Percentiles rank a stretch among this genome's conserved stretches.
Conservation (phyloP, 495 filamentous ascomycete species). For the Penicillium chermesinum region DNA sequence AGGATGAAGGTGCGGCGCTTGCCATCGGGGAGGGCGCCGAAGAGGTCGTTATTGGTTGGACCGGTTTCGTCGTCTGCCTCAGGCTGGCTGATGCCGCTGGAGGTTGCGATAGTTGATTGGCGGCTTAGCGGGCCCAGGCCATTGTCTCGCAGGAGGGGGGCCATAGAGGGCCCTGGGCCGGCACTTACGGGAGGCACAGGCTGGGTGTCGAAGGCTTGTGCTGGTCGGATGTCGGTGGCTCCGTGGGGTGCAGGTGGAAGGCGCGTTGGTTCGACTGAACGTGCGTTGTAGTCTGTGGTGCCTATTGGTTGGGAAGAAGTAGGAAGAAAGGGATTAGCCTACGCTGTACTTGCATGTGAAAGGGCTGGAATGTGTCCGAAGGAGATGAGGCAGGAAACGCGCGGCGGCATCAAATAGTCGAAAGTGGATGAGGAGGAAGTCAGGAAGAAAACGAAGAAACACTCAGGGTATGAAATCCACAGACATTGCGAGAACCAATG, state of each 20-base stretch:
- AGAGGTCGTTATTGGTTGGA: constrained; percentile 58
- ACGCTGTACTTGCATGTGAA: constrained; percentile 31
- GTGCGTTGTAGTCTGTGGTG: constrained; percentile 33
- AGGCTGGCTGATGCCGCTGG: constrained; percentile 29
- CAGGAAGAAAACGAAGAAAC: constrained; percentile 9
- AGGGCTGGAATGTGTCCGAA: constrained; percentile 12
- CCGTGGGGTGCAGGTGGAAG: constrained; percentile 18
- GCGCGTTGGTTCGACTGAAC: constrained; percentile 20
- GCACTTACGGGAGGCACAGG: constrained; percentile 56
- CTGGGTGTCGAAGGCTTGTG: constrained; percentile 75
- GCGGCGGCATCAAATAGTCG: constrained; percentile 19
- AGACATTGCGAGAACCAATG: constrained; percentile 11
- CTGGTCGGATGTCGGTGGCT: constrained; percentile 59
- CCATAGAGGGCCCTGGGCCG: constrained; percentile 58
- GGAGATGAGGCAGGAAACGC: constrained; percentile 16
- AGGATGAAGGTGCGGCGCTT: constrained; percentile 95
- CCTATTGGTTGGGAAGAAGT: constrained; percentile 29
- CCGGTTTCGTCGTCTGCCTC: constrained; percentile 42
- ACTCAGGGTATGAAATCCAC: constrained; percentile 28
- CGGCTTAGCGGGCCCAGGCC: constrained; percentile 52
- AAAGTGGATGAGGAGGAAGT: not conserved
- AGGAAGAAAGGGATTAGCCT: constrained; percentile 37
- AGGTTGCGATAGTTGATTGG: constrained; percentile 37
- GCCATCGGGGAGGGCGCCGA: constrained; percentile 76
- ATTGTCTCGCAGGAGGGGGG: constrained; percentile 61